These are phyloP conservation scores for Phytopythium montanum DNA, from an alignment of 352 stramenopile genomes.

Conservation along the genomic window DNA sequence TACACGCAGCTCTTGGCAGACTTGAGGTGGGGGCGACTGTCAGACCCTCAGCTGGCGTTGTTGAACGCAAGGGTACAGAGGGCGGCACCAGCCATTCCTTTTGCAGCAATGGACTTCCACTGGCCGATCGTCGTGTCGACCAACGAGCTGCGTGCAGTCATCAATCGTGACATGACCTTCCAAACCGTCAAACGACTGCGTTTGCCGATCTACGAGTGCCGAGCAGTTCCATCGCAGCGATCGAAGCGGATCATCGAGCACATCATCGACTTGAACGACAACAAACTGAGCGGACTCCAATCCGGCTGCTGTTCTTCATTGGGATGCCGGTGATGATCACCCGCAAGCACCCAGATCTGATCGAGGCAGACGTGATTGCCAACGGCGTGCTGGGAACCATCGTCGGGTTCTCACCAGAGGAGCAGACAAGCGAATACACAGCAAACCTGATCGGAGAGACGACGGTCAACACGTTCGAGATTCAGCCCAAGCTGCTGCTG, in stretches of 20 bases:
- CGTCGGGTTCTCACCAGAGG: conserved; percentile 10
- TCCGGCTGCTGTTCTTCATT: conserved; percentile 15
- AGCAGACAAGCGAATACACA: too few species aligned
- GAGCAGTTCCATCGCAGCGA: not conserved
- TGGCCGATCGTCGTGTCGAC: conserved; percentile 11
- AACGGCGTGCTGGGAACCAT: conserved; percentile 14
- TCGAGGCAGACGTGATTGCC: conserved; percentile 8
- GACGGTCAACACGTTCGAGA: not conserved
- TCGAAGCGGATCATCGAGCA: conserved; percentile 1
- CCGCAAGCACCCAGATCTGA: conserved; percentile 6
- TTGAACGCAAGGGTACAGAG: conserved; percentile 9
- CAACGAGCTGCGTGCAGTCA: conserved; percentile 12
- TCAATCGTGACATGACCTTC: conserved; percentile 14
- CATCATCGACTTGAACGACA: conserved; percentile 11
- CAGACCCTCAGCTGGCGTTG: not conserved
- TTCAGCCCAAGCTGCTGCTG: conserved; percentile 4
- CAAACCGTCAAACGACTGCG: not conserved
- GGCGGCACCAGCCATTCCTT: too few species aligned
- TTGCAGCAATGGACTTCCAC: conserved; percentile 2
- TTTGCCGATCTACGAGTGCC: conserved; percentile 6
- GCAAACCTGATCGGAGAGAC: too few species aligned
- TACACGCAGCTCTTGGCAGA: conserved; percentile 15
- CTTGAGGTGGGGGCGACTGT: conserved; percentile 8
- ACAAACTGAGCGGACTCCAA: conserved; percentile 9
- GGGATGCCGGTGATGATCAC: conserved; percentile 14